Base-by-base conservation (phyloP, 805 yeast species). In the Blastobotrys peoriensis region DNA sequence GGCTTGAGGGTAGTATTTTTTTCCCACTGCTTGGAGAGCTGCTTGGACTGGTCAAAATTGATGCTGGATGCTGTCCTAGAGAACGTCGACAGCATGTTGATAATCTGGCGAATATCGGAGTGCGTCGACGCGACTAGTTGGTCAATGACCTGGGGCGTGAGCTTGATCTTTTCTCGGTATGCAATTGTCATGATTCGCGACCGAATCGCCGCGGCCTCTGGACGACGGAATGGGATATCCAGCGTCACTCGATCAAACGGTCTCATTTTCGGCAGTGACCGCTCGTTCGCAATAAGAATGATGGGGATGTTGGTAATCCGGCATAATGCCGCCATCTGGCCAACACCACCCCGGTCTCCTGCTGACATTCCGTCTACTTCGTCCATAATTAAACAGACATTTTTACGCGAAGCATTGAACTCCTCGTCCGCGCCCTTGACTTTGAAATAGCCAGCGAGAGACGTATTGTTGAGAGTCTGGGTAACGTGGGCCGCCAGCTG, bases 361-460 rank as follows among this genome's bases (percentile, higher is more conserved):
- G 94, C 88, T 34, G 96, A 86, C 98, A 93, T 93, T 55, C 99
- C 99, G 63, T 93, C 99, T 23, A 93, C 98, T 68, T 93, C 99
- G 66, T 93, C 99, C 98, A 93, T 88, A 51, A 93, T 83, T 38
- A 93, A 71, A 44, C 88, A 86, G 55, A 91, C 80, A 48, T 76
- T 80, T 42, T 75, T 73, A 39, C 74, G 70, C 52, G 77, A 74
- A 2, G 43, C 50, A 49, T 35, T 49, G 41, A 19, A 55, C 15
- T 47, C 53, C 38, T 58, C 59, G 8, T 53, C 53, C 4, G 44
- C 50, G 3, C 49, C 48, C n/a, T 62, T 58, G 17, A 63, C 56
- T 44, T 74, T 68, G 66, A 86, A 82, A 59, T 69, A 86, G 0
- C 96, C 95, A 43, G 78, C 77, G 13, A 93, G 81, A 0, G 97